Evolutionary conservation across 495 filamentous ascomycete genomes (phyloP).

Genomic region (Hapsidospora chrysogenum): DNA sequence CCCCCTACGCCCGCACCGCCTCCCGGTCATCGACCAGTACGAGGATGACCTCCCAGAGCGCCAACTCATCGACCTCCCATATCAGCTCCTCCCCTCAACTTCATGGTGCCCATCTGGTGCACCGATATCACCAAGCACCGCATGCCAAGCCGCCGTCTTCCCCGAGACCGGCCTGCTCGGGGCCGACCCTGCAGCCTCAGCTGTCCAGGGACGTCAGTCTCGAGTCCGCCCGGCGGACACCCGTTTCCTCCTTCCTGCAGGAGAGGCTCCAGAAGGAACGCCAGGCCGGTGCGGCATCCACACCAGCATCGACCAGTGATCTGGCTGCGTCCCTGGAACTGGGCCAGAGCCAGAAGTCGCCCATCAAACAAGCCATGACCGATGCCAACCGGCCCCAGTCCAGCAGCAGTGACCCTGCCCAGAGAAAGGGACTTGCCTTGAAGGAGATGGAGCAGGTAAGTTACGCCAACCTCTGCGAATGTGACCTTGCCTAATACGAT

Average conservation of each 20-base stretch:
- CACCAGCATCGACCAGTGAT: conserved; percentile 14
- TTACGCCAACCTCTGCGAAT: no score
- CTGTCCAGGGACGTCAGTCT: conserved; percentile 15
- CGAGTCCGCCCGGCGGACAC: conserved; percentile 5
- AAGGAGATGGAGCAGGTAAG: conserved; percentile 29
- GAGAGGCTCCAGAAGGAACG: conserved; percentile 32
- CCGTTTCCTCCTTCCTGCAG: conserved; percentile 29
- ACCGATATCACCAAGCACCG: conserved; percentile 14
- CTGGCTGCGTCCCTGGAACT: conserved; percentile 11
- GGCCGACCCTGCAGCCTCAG: no score
- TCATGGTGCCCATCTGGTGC: conserved; percentile 7
- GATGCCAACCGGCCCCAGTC: conserved; percentile 15
- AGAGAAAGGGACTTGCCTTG: conserved; percentile 25
- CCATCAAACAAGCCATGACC: conserved; percentile 14
- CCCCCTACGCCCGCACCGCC: conserved; percentile 16
- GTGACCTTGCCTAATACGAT: no score
- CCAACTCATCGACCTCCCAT: conserved; percentile 17
- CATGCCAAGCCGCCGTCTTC: conserved; percentile 5
- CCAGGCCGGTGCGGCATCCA: conserved; percentile 20
- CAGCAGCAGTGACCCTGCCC: conserved; percentile 11
- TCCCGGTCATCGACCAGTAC: conserved; percentile 26
- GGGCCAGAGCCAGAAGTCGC: conserved; percentile 1
- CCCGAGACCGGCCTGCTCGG: no score
- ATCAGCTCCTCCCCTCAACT: conserved; percentile 9
- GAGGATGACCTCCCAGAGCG: conserved; percentile 19